A percentile compares a stretch with the other conserved stretches of the same genome.
Conservation (phyloP, 2,329 filamentous ascomycete species). For the Erysiphe pulchra region DNA sequence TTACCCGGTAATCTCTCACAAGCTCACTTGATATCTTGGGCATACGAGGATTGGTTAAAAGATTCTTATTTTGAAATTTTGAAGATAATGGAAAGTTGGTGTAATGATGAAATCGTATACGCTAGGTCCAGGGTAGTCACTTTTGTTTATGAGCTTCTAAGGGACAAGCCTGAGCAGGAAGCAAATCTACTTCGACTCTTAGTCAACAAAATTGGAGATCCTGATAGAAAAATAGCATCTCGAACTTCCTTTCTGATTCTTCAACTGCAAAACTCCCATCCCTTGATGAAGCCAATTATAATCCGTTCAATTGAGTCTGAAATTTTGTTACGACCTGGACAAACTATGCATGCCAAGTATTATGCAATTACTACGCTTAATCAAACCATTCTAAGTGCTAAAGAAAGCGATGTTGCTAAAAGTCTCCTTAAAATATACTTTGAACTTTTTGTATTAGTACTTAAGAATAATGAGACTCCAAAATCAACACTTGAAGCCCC, state of each 20-base stretch:
- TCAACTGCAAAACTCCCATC: constrained; percentile 69
- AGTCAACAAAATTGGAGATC: constrained; percentile 91
- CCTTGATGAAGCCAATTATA: constrained; percentile 78
- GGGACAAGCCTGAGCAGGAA: constrained; percentile 93
- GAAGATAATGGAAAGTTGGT: constrained; percentile 78
- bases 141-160: constrained; percentile 74
- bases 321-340: constrained; percentile 62
- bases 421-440: constrained; percentile 81
- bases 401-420: constrained; percentile 58
- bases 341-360: constrained; percentile 74
- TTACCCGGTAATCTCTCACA: constrained; percentile 52
- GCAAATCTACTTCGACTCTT: constrained; percentile 73
- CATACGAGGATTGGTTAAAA: constrained; percentile 89
- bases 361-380: constrained; percentile 93
- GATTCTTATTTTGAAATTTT: constrained; percentile 79
- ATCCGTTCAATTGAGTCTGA: constrained; percentile 70
- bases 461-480: constrained; percentile 29
- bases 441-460: constrained; percentile 54
- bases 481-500: constrained; percentile 11
- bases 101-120: constrained; percentile 84
- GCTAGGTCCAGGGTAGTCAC: constrained; percentile 69
- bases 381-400: constrained; percentile 73
- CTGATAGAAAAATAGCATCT: constrained; percentile 84
- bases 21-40: constrained; percentile 63
- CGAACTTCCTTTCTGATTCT: constrained; percentile 81